Percentiles rank a stretch among this genome's conserved stretches.
Evolutionary conservation across 176 grass and related monocot genomes (phyloP).

Genomic region (Aegilops sharonensis): DNA sequence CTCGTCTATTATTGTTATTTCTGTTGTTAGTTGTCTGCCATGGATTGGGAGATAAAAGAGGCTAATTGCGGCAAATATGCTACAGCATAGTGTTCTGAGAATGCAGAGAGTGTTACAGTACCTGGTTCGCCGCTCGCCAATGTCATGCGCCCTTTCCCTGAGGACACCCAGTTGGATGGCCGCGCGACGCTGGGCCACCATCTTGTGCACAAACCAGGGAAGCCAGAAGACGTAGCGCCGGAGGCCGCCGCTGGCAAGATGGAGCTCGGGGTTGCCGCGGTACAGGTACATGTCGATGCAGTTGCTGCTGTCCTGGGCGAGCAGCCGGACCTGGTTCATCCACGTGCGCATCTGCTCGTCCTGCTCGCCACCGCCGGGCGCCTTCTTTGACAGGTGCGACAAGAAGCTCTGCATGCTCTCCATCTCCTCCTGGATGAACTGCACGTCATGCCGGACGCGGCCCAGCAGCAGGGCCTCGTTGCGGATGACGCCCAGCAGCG

Average conservation of each 20-base stretch:
- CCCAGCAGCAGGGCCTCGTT: not conserved
- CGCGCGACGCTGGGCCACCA: not conserved
- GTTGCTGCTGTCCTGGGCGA: not conserved
- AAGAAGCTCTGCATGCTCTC: slow-evolving; percentile 11
- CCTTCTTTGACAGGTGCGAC: not conserved
- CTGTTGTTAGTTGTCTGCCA: no score
- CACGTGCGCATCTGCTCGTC: not conserved
- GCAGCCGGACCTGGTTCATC: slow-evolving; percentile 5
- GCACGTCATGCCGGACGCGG: not conserved
- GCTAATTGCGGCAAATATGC: no score
- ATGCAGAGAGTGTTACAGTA: no score
- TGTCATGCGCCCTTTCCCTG: not conserved
- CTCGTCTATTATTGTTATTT: no score
- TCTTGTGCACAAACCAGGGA: not conserved
- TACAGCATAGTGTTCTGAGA: no score
- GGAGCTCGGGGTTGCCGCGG: not conserved
- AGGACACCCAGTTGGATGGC: not conserved
- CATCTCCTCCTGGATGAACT: not conserved
- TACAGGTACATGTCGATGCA: not conserved
- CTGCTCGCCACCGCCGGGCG: not conserved
- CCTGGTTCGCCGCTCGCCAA: not conserved
- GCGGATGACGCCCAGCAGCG: not conserved
- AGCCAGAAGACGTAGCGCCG: not conserved
- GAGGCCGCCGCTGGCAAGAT: not conserved
- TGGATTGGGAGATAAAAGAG: no score